phyloP scores from a whole-genome alignment of 176 grass and related monocot genomes.

The Triticum urartu region DNA sequence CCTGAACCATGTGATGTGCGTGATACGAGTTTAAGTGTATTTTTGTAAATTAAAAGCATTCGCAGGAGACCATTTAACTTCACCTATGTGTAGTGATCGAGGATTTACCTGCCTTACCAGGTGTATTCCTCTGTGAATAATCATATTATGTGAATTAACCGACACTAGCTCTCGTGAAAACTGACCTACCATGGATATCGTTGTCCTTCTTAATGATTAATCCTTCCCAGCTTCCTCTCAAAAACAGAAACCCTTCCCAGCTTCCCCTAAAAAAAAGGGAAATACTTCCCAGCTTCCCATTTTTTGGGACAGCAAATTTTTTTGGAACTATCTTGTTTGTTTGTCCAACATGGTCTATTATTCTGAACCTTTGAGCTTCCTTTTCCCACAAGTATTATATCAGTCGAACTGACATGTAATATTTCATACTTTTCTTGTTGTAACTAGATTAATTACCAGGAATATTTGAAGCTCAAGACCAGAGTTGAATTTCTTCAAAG shows the following conservation, averaged over 20 bases:
- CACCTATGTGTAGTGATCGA: not conserved
- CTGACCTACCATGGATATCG: not conserved
- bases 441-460: constrained; percentile 74
- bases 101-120: not conserved
- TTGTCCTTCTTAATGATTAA: not conserved
- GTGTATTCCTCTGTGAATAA: not conserved
- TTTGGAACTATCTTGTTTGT: not conserved
- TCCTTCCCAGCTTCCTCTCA: not conserved
- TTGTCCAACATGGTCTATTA: not conserved
- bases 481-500: constrained; percentile 77
- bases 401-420: not conserved
- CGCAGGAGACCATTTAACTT: not conserved
- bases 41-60: not conserved
- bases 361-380: not conserved
- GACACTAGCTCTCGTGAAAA: not conserved
- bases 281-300: not conserved
- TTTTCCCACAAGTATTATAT: not conserved
- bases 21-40: too few species aligned
- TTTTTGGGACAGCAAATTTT: not conserved
- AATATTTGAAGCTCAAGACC: constrained; percentile 81
- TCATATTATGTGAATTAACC: not conserved
- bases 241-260: too few species aligned
- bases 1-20: too few species aligned
- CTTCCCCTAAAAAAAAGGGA: too few species aligned
- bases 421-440: not conserved